Conservation (phyloP, 805 yeast genomes). For the Huiozyma sinensis region DNA sequence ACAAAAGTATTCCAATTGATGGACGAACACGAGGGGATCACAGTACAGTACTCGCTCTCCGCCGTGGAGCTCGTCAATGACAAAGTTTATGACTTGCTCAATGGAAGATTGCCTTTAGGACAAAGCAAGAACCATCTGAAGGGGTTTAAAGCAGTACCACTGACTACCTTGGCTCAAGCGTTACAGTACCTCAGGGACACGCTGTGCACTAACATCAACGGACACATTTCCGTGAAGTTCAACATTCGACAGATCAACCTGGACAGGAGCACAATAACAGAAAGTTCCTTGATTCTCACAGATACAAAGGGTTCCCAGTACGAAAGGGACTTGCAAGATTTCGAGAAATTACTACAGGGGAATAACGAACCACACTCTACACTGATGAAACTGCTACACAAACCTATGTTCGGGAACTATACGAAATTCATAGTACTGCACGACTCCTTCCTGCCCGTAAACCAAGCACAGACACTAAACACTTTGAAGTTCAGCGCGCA, state of each 20-base stretch:
- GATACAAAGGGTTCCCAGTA: background rate
- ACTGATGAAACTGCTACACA: slow-evolving; percentile 65
- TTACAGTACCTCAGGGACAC: background rate
- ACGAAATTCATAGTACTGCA: slow-evolving; percentile 63
- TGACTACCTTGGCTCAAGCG: slow-evolving; percentile 4
- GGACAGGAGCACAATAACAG: background rate
- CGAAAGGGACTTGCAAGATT: background rate
- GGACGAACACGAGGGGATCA: slow-evolving; percentile 5
- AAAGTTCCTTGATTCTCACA: background rate
- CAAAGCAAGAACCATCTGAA: slow-evolving; percentile 12
- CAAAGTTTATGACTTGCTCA: slow-evolving; percentile 48
- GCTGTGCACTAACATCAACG: background rate
- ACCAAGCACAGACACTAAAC: slow-evolving; percentile 56
- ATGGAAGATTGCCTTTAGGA: no score
- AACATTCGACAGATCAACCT: background rate
- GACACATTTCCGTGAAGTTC: background rate
- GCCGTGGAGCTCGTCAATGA: slow-evolving; percentile 80
- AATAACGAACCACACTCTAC: slow-evolving; percentile 23
- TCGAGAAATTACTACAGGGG: background rate
- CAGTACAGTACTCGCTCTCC: slow-evolving; percentile 55
- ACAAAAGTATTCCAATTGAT: slow-evolving; percentile 34
- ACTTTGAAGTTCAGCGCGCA: slow-evolving; percentile 61
- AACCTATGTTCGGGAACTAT: slow-evolving; percentile 74
- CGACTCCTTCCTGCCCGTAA: slow-evolving; percentile 52
- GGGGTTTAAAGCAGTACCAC: slow-evolving; percentile 27